phyloP scores from a whole-genome alignment of 2,329 filamentous ascomycete genomes.

The Coniosporium tulheliwenetii region DNA sequence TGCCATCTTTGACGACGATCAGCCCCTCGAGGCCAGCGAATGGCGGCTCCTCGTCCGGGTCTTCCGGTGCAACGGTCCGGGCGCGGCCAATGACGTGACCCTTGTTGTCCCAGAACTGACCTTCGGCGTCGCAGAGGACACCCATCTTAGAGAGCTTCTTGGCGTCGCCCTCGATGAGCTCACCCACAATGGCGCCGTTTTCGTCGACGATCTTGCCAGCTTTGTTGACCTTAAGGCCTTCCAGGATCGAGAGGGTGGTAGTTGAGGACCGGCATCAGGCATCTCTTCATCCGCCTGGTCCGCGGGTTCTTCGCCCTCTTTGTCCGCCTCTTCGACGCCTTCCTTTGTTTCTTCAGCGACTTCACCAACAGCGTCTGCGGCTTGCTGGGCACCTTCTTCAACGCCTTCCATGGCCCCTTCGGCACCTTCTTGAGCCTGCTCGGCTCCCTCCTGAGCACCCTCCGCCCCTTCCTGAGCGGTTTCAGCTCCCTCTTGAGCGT shows the following conservation, averaged over 20 bases:
- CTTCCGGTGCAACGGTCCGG: slow-evolving; percentile 29
- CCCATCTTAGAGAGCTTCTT: slow-evolving; percentile 37
- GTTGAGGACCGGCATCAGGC: slow-evolving; percentile 17
- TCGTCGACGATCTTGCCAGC: slow-evolving; percentile 32
- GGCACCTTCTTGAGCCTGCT: slow-evolving; percentile 13
- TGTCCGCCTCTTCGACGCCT: slow-evolving; percentile 8
- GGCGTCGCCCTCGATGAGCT: slow-evolving; percentile 33
- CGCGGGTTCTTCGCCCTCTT: slow-evolving; percentile 16
- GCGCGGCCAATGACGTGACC: slow-evolving; percentile 35
- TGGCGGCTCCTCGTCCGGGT: slow-evolving; percentile 30
- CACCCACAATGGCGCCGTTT: slow-evolving; percentile 30
- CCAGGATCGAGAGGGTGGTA: slow-evolving; percentile 33
- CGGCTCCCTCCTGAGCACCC: slow-evolving; percentile 11
- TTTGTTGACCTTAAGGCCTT: slow-evolving; percentile 34
- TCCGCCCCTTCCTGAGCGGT: slow-evolving; percentile 16
- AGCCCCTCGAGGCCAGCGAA: slow-evolving; percentile 36
- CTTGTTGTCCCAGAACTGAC: slow-evolving; percentile 38
- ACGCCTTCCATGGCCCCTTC: slow-evolving; percentile 13
- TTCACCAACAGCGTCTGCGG: slow-evolving; percentile 13
- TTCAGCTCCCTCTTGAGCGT: not conserved
- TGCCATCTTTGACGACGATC: slow-evolving; percentile 32
- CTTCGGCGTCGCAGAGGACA: slow-evolving; percentile 26
- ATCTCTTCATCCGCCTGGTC: slow-evolving; percentile 14
- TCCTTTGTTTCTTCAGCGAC: slow-evolving; percentile 14
- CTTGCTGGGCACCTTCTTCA: slow-evolving; percentile 8